Conservation (phyloP, 202 grass and related monocot genomes). For the Cymbopogon flexuosus region DNA sequence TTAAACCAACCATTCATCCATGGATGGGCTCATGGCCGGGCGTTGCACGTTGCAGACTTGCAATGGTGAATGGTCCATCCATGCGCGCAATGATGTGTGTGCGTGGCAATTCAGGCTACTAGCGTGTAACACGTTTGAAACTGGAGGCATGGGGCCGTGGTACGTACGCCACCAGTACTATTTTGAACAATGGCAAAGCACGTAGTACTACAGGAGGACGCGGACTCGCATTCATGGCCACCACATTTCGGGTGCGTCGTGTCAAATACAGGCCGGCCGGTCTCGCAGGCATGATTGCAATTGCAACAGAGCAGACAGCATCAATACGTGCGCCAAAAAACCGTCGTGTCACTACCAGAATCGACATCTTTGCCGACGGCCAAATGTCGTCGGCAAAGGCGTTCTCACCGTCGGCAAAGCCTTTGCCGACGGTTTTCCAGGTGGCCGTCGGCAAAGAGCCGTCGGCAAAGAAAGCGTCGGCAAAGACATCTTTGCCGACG, state of each 20-base stretch:
- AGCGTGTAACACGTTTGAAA: constrained; percentile 24
- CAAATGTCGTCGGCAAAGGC: too few species aligned
- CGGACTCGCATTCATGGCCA: neutral
- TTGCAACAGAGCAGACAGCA: neutral
- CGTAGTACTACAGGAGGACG: too few species aligned
- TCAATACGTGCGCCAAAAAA: neutral
- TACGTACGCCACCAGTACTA: too few species aligned
- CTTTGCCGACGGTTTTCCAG: too few species aligned
- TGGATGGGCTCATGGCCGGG: neutral
- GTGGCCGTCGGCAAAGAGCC: too few species aligned
- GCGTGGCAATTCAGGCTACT: neutral
- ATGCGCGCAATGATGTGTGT: neutral
- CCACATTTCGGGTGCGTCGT: neutral
- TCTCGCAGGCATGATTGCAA: neutral
- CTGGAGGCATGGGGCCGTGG: neutral
- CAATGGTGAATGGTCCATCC: neutral
- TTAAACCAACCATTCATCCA: too few species aligned
- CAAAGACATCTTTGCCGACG: too few species aligned
- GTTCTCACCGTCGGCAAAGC: too few species aligned
- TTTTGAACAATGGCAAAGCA: too few species aligned
- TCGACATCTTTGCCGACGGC: too few species aligned
- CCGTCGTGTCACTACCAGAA: neutral
- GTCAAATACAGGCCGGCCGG: too few species aligned
- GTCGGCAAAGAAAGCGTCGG: too few species aligned
- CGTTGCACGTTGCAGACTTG: neutral